A percentile compares a stretch with the other conserved stretches of the same genome.
Evolutionary conservation across 202 grass and related monocot species (phyloP).

Genomic region (Musa balbisiana): DNA sequence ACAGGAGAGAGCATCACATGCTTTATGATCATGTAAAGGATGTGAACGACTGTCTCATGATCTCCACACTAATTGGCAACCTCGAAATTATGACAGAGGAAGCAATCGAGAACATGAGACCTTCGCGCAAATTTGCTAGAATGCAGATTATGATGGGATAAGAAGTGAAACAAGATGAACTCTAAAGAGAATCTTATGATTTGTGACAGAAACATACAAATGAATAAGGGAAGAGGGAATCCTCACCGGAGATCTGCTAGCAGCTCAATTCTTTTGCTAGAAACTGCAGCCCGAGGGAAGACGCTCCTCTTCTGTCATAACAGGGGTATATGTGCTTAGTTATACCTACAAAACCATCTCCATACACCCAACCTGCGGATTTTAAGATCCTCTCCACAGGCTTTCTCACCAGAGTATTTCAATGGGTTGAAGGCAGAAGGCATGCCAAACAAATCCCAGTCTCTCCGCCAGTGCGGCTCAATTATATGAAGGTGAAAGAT

Average conservation of each 20-base stretch:
- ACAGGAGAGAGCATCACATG: too few species aligned
- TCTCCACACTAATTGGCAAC: too few species aligned
- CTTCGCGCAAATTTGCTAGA: conserved; percentile 10
- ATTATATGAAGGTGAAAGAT: conserved; percentile 19
- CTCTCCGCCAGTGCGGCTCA: conserved; percentile 15
- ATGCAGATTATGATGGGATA: conserved; percentile 8
- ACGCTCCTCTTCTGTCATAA: not conserved
- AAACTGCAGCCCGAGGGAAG: not conserved
- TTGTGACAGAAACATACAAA: not conserved
- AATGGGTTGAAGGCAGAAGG: conserved; percentile 10
- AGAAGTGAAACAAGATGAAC: not conserved
- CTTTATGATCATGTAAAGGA: too few species aligned
- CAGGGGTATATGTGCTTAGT: not conserved
- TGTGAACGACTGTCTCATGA: too few species aligned
- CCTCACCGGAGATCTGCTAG: not conserved
- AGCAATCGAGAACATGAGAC: too few species aligned
- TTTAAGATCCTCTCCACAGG: conserved; percentile 8
- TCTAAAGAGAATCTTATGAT: not conserved
- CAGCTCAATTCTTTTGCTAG: not conserved
- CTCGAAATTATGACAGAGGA: too few species aligned
- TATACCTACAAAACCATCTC: not conserved
- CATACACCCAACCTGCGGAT: not conserved
- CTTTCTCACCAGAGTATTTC: not conserved
- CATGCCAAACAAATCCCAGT: conserved; percentile 21
- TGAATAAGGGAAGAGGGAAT: not conserved